phyloP scores from a whole-genome alignment of 441 rosid species.

The Geranium incanum region DNA sequence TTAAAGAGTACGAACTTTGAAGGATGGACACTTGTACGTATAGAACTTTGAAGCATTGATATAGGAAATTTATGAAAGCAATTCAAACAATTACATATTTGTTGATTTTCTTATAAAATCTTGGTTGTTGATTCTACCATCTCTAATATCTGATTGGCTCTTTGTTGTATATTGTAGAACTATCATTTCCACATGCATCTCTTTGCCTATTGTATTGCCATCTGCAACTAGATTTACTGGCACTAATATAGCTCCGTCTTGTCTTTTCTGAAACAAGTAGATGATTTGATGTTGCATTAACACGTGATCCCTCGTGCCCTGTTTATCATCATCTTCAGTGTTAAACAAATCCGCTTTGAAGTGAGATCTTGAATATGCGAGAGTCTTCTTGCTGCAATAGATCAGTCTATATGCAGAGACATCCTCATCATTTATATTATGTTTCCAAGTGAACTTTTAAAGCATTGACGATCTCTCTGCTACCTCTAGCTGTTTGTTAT shows the following conservation, averaged over 20 bases:
- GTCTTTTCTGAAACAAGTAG: background rate
- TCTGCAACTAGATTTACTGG: background rate
- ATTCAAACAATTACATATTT: background rate
- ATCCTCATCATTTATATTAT: background rate
- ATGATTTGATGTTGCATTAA: background rate
- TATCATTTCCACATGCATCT: too few species aligned
- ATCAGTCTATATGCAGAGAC: background rate
- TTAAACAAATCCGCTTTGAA: background rate
- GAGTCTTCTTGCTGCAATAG: background rate
- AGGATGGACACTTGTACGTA: slow-evolving; percentile 87
- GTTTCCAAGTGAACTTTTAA: background rate
- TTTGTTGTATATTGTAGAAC: too few species aligned
- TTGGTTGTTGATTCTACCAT: slow-evolving; percentile 3
- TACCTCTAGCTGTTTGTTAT: background rate
- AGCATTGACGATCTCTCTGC: background rate
- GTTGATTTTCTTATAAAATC: background rate
- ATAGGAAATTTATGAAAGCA: too few species aligned
- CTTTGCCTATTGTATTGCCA: background rate
- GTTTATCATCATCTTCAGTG: background rate
- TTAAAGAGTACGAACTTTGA: slow-evolving; percentile 75
- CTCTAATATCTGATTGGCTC: background rate
- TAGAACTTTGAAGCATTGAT: background rate
- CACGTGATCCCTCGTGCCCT: background rate
- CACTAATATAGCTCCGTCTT: background rate
- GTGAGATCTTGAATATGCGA: background rate